Base-by-base conservation (phyloP, 2,329 filamentous ascomycete genomes). In the Fusarium nanum region DNA sequence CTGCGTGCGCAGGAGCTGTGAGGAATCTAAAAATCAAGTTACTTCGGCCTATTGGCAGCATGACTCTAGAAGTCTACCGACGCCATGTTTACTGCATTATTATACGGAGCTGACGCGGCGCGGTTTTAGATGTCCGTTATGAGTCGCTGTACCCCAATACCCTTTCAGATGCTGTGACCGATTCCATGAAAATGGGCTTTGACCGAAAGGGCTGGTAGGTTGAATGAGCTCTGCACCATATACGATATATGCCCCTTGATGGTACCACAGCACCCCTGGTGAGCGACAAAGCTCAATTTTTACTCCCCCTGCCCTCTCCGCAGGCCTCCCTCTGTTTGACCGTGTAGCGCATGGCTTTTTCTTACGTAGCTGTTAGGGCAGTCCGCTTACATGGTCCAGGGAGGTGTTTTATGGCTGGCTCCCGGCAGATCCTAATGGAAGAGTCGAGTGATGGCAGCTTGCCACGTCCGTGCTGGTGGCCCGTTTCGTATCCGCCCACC, bases 401-500 rank as follows among this genome's bases (percentile, higher is more conserved):
- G 54, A 65, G 45, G 49, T 61, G 50, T 63, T 56, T 55, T 62
- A 50, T 63, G 65, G 68, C 52, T 67, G 57, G 47, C 56, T 58
- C 58, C 58, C 60, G 60, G 73, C 56, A 73, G 67, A 74, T 75
- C 64, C 68, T 30, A 68, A 69, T 71, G 69, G 58, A 25, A 58
- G 28, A 56, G 54, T 49, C 44, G 58, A 37, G 60, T 60, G 62
- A 63, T 71, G 64, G 63, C 46, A 64, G 63, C 63, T 67, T 73
- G 73, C 73, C 71, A 75, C 72, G 67, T 57, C 71, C 68, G 64
- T 69, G 67, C 68, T 61, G 71, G 32, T 68, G 61, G 30, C 48
- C 41, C 62, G 54, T 64, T 70, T 65, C 32, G 45, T 67, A 53
- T 34, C 64, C 64, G 62, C 59, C 52, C 47, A 52, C 55, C 58